Evolutionary conservation across 225 moss, liverwort and hornwort genomes (phyloP).

Genomic region (Lunularia cruciata): DNA sequence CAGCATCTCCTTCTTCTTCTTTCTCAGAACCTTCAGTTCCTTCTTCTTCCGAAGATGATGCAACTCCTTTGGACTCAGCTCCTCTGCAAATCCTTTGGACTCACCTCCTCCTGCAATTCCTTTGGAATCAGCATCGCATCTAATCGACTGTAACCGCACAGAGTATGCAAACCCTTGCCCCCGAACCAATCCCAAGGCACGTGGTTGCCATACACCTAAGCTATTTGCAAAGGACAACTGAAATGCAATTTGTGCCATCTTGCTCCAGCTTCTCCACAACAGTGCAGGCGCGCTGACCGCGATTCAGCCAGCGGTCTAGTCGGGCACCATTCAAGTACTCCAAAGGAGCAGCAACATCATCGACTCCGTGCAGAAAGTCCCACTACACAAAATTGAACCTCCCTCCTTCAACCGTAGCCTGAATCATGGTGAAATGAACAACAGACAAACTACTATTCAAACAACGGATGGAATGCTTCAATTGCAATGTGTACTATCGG

Average conservation of each 20-base stretch:
- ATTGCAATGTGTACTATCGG: too few relatives aligned
- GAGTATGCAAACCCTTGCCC: conserved; percentile 3
- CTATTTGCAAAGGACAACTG: conserved; percentile 25
- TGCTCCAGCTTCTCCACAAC: neutral
- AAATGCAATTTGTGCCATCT: conserved; percentile 30
- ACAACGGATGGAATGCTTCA: too few relatives aligned
- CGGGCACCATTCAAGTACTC: too few relatives aligned
- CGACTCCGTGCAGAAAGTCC: too few relatives aligned
- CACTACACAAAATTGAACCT: too few relatives aligned
- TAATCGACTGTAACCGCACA: conserved; percentile 19
- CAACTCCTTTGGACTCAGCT: conserved; percentile 35
- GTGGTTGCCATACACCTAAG: conserved; percentile 23
- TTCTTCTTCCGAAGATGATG: conserved; percentile 40
- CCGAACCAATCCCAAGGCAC: neutral
- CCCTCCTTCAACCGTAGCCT: too few relatives aligned
- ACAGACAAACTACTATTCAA: too few relatives aligned
- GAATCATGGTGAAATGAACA: too few relatives aligned
- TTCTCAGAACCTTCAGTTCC: conserved; percentile 33
- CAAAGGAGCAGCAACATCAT: too few relatives aligned
- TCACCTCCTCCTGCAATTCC: conserved; percentile 9
- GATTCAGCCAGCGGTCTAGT: too few relatives aligned
- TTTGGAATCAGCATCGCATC: conserved; percentile 8
- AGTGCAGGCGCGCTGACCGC: too few relatives aligned
- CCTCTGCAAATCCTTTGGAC: conserved; percentile 30
- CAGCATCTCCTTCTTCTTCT: conserved; percentile 34